These are phyloP conservation scores for Citrus medica DNA, from an alignment of 345 rosid species.

Conservation along the genomic window DNA sequence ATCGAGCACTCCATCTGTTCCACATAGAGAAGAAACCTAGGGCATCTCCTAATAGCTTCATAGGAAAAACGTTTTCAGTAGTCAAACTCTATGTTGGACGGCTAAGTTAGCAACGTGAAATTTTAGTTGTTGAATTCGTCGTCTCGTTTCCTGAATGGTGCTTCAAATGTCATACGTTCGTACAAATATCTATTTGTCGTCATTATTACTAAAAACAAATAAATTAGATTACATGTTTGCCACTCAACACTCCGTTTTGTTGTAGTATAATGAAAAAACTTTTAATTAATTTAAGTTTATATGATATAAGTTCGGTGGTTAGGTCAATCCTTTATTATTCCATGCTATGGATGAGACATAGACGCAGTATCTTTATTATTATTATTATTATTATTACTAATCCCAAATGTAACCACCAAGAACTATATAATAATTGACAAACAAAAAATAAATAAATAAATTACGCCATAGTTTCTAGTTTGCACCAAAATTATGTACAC, in stretches of 20 bases:
- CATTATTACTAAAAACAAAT: slow-evolving; percentile 9
- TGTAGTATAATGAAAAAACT: background rate
- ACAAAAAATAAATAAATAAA: too few relatives aligned
- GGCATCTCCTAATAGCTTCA: background rate
- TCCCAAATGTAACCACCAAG: slow-evolving; percentile 11
- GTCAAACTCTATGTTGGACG: slow-evolving; percentile 4
- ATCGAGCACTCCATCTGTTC: too few relatives aligned
- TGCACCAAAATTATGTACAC: slow-evolving; percentile 17
- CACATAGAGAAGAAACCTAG: too few relatives aligned
- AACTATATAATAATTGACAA: background rate
- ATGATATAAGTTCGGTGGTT: background rate
- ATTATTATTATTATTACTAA: background rate
- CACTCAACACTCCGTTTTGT: slow-evolving; percentile 24
- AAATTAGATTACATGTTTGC: slow-evolving; percentile 1
- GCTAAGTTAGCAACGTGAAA: background rate
- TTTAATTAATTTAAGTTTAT: background rate
- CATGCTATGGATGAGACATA: slow-evolving; percentile 27
- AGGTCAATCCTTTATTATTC: slow-evolving; percentile 47
- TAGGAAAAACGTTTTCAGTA: background rate
- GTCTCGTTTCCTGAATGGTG: background rate
- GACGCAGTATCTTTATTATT: slow-evolving; percentile 9
- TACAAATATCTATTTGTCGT: slow-evolving; percentile 10
- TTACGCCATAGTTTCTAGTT: background rate
- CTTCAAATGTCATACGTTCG: slow-evolving; percentile 2
- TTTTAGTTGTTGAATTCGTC: slow-evolving; percentile 6